A percentile compares a stretch with the other conserved stretches of the same genome.
Evolutionary conservation across 208 protist genomes (phyloP).

Genomic region (Wallacemonas sp.): DNA sequence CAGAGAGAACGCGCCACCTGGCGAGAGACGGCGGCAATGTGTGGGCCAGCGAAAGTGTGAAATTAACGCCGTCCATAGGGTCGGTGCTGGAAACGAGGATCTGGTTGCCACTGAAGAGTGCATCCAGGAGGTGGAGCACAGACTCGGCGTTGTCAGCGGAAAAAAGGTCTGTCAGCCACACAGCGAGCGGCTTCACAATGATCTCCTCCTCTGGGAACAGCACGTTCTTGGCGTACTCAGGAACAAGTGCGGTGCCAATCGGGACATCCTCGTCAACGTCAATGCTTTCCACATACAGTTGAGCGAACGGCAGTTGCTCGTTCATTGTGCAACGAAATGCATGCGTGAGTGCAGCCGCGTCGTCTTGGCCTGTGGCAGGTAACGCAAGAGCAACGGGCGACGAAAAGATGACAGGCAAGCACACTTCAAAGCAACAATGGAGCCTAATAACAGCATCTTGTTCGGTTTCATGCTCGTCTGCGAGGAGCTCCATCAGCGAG

Average conservation of each 20-base stretch:
- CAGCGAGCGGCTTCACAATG: conserved; percentile 47
- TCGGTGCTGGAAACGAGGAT: conserved; percentile 52
- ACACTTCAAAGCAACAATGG: conserved; percentile 38
- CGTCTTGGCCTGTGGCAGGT: background rate
- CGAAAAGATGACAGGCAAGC: conserved; percentile 24
- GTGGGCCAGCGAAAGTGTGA: conserved; percentile 53
- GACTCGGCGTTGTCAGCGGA: background rate
- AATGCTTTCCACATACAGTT: conserved; percentile 17
- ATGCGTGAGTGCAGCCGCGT: background rate
- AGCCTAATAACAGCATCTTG: conserved; percentile 14
- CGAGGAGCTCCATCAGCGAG: conserved; percentile 42
- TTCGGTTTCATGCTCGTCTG: conserved; percentile 14
- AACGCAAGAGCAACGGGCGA: background rate
- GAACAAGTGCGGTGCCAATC: background rate
- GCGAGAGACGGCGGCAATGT: conserved; percentile 50
- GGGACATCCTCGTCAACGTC: conserved; percentile 13
- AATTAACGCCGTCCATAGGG: conserved; percentile 37
- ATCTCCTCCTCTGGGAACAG: conserved; percentile 10
- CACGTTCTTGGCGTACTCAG: conserved; percentile 4
- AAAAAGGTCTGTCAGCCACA: conserved; percentile 62
- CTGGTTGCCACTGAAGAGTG: conserved; percentile 73
- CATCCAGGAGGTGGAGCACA: conserved; percentile 40
- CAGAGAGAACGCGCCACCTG: conserved; percentile 25
- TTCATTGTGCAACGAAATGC: conserved; percentile 13
- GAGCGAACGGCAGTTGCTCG: conserved; percentile 19